Evolutionary conservation across 2,329 filamentous ascomycete species (phyloP).

Genomic region (Penicillium decumbens): DNA sequence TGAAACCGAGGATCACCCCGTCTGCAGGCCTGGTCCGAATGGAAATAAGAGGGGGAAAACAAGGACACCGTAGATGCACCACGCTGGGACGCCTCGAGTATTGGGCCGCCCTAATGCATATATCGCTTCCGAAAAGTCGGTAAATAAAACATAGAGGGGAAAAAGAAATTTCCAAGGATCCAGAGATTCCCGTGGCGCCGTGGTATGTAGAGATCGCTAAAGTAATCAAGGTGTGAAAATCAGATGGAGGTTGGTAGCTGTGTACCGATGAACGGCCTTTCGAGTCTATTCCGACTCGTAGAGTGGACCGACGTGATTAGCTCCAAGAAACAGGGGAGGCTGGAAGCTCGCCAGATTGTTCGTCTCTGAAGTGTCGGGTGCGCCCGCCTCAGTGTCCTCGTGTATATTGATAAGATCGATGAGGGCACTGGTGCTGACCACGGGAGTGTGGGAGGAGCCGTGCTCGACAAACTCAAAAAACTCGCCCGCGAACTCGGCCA

Average conservation of each 20-base stretch:
- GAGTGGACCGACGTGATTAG: constrained; percentile 7
- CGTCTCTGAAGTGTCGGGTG: neutral
- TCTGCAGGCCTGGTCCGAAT: constrained; percentile 12
- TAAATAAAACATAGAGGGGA: neutral
- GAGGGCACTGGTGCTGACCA: neutral
- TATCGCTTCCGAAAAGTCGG: constrained; percentile 11
- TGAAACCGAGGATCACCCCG: neutral
- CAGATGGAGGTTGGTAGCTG: neutral
- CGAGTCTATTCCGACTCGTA: constrained; percentile 15
- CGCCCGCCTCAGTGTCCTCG: neutral
- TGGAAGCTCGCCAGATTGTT: neutral
- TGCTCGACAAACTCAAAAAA: constrained; percentile 35
- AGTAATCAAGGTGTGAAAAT: constrained; percentile 2
- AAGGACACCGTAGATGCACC: constrained; percentile 2
- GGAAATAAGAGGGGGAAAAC: constrained; percentile 9
- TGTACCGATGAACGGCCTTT: neutral
- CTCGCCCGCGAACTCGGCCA: constrained; percentile 40
- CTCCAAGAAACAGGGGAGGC: constrained; percentile 8
- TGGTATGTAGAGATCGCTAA: constrained; percentile 18
- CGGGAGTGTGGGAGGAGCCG: neutral
- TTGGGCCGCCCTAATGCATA: constrained; percentile 7
- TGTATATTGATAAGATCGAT: constrained; percentile 4
- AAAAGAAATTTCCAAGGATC: neutral
- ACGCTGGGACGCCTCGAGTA: constrained; percentile 7
- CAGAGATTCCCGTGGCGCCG: constrained; percentile 7